phyloP scores from a whole-genome alignment of 2,329 filamentous ascomycete species.

The Cercospora sp. region DNA sequence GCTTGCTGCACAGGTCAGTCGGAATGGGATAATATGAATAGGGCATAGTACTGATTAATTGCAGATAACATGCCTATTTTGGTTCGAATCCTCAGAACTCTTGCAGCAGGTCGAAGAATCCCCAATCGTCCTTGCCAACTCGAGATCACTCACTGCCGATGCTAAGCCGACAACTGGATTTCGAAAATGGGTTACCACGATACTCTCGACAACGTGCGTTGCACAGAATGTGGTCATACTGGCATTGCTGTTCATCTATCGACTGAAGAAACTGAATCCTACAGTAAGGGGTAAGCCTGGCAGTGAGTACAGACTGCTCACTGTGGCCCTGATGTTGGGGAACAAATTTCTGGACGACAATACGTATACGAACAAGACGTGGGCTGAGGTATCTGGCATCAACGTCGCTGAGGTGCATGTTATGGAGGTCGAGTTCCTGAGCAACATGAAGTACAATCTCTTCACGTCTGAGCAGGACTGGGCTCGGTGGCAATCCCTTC shows the following conservation, averaged over 20 bases:
- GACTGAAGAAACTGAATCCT: constrained; percentile 86
- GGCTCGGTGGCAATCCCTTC: constrained; percentile 80
- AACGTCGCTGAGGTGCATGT: constrained; percentile 93
- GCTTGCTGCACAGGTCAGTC: constrained; percentile 74
- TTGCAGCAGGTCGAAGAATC: constrained; percentile 70
- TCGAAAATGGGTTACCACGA: constrained; percentile 88
- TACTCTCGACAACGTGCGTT: constrained; percentile 91
- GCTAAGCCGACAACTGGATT: constrained; percentile 78
- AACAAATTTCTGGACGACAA: constrained; percentile 99
- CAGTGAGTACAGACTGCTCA: constrained; percentile 89
- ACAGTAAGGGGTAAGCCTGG: constrained; percentile 86
- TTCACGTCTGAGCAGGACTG: constrained; percentile 84
- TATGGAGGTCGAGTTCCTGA: constrained; percentile 99
- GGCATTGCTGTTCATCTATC: constrained; percentile 87
- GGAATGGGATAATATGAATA: background rate
- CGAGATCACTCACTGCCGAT: constrained; percentile 63
- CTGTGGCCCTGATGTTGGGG: constrained; percentile 93
- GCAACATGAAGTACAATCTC: constrained; percentile 95
- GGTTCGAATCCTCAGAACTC: constrained; percentile 88
- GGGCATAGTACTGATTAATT: constrained; percentile 11
- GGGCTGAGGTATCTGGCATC: constrained; percentile 96
- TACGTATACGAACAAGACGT: constrained; percentile 99
- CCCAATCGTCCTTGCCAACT: constrained; percentile 28
- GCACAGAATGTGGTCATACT: constrained; percentile 92
- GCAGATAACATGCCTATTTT: constrained; percentile 93